Conservation (phyloP, 2,329 filamentous ascomycete genomes). For the Penicillium expansum region DNA sequence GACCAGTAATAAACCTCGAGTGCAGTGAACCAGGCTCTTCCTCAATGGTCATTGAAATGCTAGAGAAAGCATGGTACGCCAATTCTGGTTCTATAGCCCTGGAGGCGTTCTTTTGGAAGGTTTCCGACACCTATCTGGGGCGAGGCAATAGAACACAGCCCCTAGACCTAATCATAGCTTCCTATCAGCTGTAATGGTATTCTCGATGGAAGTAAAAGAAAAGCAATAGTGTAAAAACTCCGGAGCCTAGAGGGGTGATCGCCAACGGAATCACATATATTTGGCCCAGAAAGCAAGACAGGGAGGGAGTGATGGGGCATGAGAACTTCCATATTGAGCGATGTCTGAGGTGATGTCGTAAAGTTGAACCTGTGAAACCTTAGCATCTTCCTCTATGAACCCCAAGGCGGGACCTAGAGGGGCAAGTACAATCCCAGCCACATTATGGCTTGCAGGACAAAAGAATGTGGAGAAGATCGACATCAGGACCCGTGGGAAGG, state of each 20-base stretch:
- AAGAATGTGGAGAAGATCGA: conserved; percentile 12
- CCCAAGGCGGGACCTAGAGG: conserved; percentile 9
- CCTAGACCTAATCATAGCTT: too few species aligned
- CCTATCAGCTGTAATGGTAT: background rate
- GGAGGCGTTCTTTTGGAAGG: background rate
- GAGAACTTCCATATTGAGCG: background rate
- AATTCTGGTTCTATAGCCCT: background rate
- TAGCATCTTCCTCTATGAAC: background rate
- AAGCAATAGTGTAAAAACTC: background rate
- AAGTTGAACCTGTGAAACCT: conserved; percentile 5
- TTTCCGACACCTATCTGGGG: too few species aligned
- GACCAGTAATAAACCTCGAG: background rate
- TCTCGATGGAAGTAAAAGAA: background rate
- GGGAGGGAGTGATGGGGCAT: background rate
- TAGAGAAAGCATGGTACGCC: background rate
- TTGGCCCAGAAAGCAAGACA: background rate
- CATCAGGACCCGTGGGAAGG: conserved; percentile 15
- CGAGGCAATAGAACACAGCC: background rate
- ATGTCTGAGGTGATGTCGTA: conserved; percentile 2
- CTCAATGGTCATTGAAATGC: background rate
- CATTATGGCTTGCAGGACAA: conserved; percentile 5
- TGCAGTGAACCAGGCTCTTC: background rate
- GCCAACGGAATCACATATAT: background rate
- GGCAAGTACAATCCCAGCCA: conserved; percentile 19
- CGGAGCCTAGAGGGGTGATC: background rate